phyloP scores from a whole-genome alignment of 352 stramenopile genomes.

The Globisporangium abappressorium region DNA sequence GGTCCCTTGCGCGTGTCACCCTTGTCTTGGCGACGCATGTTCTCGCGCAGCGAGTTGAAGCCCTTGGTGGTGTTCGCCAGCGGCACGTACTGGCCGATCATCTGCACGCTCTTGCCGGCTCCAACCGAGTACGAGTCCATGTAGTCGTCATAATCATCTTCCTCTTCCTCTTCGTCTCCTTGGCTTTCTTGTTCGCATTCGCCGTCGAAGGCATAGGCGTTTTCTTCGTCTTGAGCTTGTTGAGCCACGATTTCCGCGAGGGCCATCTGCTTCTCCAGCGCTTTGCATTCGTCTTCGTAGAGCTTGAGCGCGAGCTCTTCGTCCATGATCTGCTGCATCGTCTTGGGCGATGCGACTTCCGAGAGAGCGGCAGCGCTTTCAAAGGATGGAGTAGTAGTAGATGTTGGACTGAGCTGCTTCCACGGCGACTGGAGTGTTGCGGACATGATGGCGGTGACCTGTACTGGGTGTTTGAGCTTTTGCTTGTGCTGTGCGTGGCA shows the following conservation, averaged over 20 bases:
- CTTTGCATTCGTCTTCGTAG: conserved; percentile 28
- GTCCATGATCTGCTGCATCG: conserved; percentile 67
- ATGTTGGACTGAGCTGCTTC: conserved; percentile 5
- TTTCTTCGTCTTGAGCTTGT: conserved; percentile 5
- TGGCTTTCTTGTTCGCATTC: conserved; percentile 11
- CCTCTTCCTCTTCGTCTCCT: neutral
- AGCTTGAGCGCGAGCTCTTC: conserved; percentile 51
- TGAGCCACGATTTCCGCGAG: conserved; percentile 10
- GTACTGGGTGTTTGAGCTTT: neutral
- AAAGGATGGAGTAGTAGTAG: neutral
- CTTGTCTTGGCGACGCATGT: conserved; percentile 34
- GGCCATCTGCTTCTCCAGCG: conserved; percentile 8
- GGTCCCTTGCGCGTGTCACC: conserved; percentile 18
- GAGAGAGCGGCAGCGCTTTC: neutral
- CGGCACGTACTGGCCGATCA: conserved; percentile 11
- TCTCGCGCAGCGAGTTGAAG: conserved; percentile 33
- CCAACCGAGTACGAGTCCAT: conserved; percentile 10
- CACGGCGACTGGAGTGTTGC: neutral
- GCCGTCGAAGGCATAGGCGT: neutral
- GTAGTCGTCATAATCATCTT: conserved; percentile 26
- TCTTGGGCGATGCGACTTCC: conserved; percentile 9
- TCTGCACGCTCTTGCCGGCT: conserved; percentile 5
- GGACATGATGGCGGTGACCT: neutral
- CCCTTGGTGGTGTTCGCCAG: conserved; percentile 5
- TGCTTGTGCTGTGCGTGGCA: neutral